These are phyloP conservation scores for Ilyonectria sp. DNA, from an alignment of 2,329 filamentous ascomycete species.

Conservation along the genomic window DNA sequence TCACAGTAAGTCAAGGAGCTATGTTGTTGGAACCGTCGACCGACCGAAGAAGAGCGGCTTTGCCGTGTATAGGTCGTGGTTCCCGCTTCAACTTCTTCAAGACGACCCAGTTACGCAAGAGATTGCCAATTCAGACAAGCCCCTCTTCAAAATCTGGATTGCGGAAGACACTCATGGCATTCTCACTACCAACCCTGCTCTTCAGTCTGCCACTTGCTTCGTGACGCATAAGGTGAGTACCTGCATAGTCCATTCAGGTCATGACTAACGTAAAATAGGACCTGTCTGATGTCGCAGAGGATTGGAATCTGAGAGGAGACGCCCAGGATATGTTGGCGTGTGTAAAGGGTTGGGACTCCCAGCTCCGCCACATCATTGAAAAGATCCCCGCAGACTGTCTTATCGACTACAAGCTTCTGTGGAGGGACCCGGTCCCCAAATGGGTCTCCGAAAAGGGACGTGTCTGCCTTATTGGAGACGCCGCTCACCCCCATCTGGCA, in stretches of 20 bases:
- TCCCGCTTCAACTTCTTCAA: slow-evolving; percentile 3
- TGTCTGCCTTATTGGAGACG: slow-evolving; percentile 17
- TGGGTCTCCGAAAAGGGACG: slow-evolving; percentile 18
- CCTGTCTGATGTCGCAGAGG: slow-evolving; percentile 14
- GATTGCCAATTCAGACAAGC: neutral
- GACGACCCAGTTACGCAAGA: neutral
- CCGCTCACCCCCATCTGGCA: slow-evolving; percentile 19
- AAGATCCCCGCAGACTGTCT: slow-evolving; percentile 16
- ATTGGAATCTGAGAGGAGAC: slow-evolving; percentile 19
- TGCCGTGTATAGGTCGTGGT: slow-evolving; percentile 20
- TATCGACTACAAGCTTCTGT: slow-evolving; percentile 25
- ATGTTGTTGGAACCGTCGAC: slow-evolving; percentile 7
- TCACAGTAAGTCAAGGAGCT: slow-evolving; percentile 17
- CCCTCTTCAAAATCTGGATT: slow-evolving; percentile 14
- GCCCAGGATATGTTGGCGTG: slow-evolving; percentile 4
- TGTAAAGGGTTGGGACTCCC: slow-evolving; percentile 15
- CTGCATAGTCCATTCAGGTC: no score
- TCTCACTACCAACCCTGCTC: slow-evolving; percentile 8
- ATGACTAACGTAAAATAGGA: neutral
- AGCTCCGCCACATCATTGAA: slow-evolving; percentile 4
- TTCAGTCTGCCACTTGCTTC: slow-evolving; percentile 17
- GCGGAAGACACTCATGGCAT: slow-evolving; percentile 16
- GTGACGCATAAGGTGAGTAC: slow-evolving; percentile 18
- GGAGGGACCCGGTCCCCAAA: slow-evolving; percentile 17
- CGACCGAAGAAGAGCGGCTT: slow-evolving; percentile 21